A percentile compares a stretch with the other conserved stretches of the same genome.
phyloP scores from a whole-genome alignment of 2,329 filamentous ascomycete species.

The Epichloe sp. region DNA sequence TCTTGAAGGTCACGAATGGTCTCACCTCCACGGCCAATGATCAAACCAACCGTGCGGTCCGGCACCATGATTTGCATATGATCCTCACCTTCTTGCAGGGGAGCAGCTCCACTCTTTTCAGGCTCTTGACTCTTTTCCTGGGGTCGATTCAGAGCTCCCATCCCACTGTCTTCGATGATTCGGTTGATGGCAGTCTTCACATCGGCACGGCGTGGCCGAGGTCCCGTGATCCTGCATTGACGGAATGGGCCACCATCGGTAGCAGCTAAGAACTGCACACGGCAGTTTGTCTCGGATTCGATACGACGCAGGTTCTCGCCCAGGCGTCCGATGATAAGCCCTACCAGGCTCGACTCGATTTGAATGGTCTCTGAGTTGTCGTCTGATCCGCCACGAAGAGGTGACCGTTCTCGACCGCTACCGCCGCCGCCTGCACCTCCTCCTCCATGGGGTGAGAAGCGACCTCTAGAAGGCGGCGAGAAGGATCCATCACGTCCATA shows the following conservation, averaged over 20 bases:
- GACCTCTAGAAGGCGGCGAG: conserved; percentile 48
- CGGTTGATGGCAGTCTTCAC: conserved; percentile 74
- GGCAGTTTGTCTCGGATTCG: conserved; percentile 67
- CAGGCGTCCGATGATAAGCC: conserved; percentile 79
- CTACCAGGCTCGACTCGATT: conserved; percentile 77
- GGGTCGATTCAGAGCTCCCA: conserved; percentile 34
- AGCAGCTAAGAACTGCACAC: conserved; percentile 78
- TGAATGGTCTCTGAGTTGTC: conserved; percentile 71
- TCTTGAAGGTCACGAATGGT: conserved; percentile 89
- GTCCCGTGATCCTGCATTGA: conserved; percentile 76
- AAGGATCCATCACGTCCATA: conserved; percentile 58
- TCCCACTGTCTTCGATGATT: conserved; percentile 67
- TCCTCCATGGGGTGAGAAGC: conserved; percentile 46
- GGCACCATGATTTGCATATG: conserved; percentile 90
- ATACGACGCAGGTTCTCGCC: conserved; percentile 81
- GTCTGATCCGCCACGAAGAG: conserved; percentile 36
- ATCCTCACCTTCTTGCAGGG: conserved; percentile 66
- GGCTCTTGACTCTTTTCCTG: conserved; percentile 28
- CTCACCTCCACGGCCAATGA: conserved; percentile 87
- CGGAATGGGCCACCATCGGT: conserved; percentile 61
- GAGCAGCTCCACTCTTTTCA: conserved; percentile 25
- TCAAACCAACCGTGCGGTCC: conserved; percentile 81
- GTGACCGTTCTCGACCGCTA: conserved; percentile 45
- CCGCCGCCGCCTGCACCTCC: conserved; percentile 24
- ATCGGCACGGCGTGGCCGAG: conserved; percentile 55